Evolutionary conservation across 1,284 basidiomycete species (phyloP), one percentile per base, ranked within the genome.

Genomic region (Ganoderma lucidum): DNA sequence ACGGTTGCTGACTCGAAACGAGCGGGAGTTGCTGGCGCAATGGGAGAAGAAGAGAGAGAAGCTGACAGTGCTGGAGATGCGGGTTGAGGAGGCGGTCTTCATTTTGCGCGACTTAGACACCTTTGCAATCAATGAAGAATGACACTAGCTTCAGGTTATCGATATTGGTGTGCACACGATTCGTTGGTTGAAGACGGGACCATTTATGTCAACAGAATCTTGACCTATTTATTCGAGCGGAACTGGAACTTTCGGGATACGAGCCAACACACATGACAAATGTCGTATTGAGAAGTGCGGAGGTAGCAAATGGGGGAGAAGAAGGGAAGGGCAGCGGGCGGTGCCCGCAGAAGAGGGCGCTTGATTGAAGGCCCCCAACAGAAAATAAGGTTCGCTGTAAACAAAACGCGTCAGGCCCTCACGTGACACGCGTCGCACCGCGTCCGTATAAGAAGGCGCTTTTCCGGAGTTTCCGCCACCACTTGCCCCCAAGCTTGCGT

Each of bases 31-130:
- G 51, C 77, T 95, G 62, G 83, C 82, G 66, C 86, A 88, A 62
- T 95, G 92, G 88, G 87, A 91, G 77, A 83, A 83, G 68, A 93
- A 90, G 78, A 82, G 89, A 71, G 88, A 89, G 77, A 94, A 90
- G 81, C 76, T 96, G 77, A 87, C 86, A 6, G 86, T 94, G 63
- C 83, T 95, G 23, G 92, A 95, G 83, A 87, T 87, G 84, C 87
- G 96, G 48, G 91, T 94, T 14, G 95, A 96, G 74, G 90, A 96
- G 76, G 88, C 90, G 64, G 90, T 96, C 55, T 96, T 97, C 80
- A 90, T 97, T 74, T 81, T 97, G 66, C 88, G 91, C 75, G 95
- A 97, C 80, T 83, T 97, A 61, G 80, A 77, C 63, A 64, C 69
- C n/a, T 74, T 76, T 37, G 72, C 67, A 15, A 74, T 70, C 45